Percentiles rank a stretch among this genome's conserved stretches.
These are phyloP conservation scores for Rasamsonia emersonii DNA, from an alignment of 2,329 filamentous ascomycete species.

Conservation along the genomic window DNA sequence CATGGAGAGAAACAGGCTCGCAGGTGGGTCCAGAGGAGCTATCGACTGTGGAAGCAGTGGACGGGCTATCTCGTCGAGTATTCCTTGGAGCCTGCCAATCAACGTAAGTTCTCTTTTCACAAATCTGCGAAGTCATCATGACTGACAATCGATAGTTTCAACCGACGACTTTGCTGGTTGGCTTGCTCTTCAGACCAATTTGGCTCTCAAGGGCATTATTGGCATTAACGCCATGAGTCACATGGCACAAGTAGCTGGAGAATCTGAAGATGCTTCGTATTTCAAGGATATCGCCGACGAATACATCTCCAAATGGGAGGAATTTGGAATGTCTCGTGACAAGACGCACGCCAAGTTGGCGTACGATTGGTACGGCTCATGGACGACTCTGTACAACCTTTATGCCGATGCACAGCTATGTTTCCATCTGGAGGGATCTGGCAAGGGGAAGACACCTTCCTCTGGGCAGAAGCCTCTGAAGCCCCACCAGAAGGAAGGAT, in stretches of 20 bases:
- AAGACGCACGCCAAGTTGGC: conserved; percentile 66
- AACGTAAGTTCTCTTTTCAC: conserved; percentile 45
- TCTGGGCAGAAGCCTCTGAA: conserved; percentile 20
- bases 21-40: conserved; percentile 61
- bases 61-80: conserved; percentile 69
- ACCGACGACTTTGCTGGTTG: conserved; percentile 80
- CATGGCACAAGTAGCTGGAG: conserved; percentile 54
- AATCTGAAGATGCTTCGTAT: conserved; percentile 41
- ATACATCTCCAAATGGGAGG: conserved; percentile 67
- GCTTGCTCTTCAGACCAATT: conserved; percentile 68
- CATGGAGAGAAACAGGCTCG: conserved; percentile 50
- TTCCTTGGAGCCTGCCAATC: conserved; percentile 63
- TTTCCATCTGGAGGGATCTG: conserved; percentile 53
- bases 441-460: conserved; percentile 7
- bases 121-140: too few relatives aligned
- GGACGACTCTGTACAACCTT: conserved; percentile 79
- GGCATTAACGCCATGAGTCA: conserved; percentile 71
- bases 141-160: too few relatives aligned
- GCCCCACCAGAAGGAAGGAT: conserved; percentile 36
- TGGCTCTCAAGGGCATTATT: conserved; percentile 76
- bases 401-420: conserved; percentile 74
- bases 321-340: conserved; percentile 59
- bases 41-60: conserved; percentile 67
- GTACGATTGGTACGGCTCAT: conserved; percentile 72
- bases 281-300: conserved; percentile 45